A percentile compares a stretch with the other conserved stretches of the same genome.
phyloP scores from a whole-genome alignment of 148 eudicot species.

The Beta vulgaris region DNA sequence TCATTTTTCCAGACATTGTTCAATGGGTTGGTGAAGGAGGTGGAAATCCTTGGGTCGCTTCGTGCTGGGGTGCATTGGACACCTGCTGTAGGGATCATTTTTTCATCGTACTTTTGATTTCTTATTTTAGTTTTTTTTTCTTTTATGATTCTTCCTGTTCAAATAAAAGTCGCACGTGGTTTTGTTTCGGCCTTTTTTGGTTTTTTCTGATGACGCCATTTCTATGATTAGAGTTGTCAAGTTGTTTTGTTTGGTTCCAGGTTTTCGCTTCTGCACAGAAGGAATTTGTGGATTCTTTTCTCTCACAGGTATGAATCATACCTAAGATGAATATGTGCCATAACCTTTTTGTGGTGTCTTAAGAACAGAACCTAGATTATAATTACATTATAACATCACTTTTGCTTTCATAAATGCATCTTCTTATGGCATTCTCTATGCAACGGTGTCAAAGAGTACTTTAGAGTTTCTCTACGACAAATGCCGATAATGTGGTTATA shows the following conservation, averaged over 20 bases:
- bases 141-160: too few species aligned
- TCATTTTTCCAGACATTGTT: slow-evolving; percentile 92
- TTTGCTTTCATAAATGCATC: background rate
- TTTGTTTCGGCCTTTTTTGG: background rate
- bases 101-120: background rate
- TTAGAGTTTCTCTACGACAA: background rate
- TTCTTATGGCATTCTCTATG: background rate
- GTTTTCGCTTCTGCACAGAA: slow-evolving; percentile 94
- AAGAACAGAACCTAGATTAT: background rate
- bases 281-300: slow-evolving; percentile 87
- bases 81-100: slow-evolving; percentile 57
- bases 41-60: slow-evolving; percentile 79
- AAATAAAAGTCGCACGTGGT: background rate
- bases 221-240: slow-evolving; percentile 12
- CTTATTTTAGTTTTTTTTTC: background rate
- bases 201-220: background rate
- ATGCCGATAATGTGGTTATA: background rate
- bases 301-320: slow-evolving; percentile 69
- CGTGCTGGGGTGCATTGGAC: slow-evolving; percentile 99
- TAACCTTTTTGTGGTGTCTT: background rate
- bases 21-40: slow-evolving; percentile 75
- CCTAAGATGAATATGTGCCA: background rate
- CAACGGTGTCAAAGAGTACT: background rate
- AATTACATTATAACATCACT: background rate
- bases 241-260: slow-evolving; percentile 32